phyloP scores from a whole-genome alignment of 176 grass and related monocot genomes.

The Hordeum marinum region DNA sequence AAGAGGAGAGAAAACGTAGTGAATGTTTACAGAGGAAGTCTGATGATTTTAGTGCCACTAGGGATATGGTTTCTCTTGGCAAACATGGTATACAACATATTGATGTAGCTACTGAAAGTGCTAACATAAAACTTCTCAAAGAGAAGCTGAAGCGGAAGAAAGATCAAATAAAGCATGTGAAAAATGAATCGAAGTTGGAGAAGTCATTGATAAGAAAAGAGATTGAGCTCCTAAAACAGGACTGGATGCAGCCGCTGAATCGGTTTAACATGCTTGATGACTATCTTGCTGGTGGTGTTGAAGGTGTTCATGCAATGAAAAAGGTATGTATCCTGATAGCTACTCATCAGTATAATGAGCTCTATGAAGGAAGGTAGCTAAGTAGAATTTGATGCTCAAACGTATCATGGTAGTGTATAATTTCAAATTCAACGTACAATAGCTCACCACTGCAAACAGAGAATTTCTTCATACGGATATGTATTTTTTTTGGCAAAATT shows the following conservation, averaged over 20 bases:
- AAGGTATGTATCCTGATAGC: slow-evolving; percentile 57
- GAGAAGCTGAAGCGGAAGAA: slow-evolving; percentile 94
- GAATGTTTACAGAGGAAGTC: slow-evolving; percentile 40
- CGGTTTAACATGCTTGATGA: slow-evolving; percentile 74
- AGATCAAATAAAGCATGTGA: slow-evolving; percentile 63
- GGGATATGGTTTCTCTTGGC: slow-evolving; percentile 28
- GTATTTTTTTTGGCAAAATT: neutral
- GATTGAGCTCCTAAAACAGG: slow-evolving; percentile 52
- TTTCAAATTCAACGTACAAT: neutral
- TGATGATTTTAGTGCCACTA: slow-evolving; percentile 10
- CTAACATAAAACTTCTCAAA: slow-evolving; percentile 63
- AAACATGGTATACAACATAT: slow-evolving; percentile 12
- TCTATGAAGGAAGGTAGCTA: slow-evolving; percentile 8
- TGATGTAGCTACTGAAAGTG: slow-evolving; percentile 34
- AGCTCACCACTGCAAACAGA: neutral
- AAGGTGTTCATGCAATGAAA: slow-evolving; percentile 53
- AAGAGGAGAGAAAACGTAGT: slow-evolving; percentile 56
- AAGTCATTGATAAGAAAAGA: slow-evolving; percentile 67
- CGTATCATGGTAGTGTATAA: neutral
- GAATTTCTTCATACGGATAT: neutral
- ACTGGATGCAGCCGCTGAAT: slow-evolving; percentile 54
- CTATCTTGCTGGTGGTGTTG: slow-evolving; percentile 49
- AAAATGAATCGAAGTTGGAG: slow-evolving; percentile 64
- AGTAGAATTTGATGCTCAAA: neutral
- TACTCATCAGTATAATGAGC: slow-evolving; percentile 27